Conservation (phyloP, 2,329 filamentous ascomycete genomes). For the Orbilia javanica region DNA sequence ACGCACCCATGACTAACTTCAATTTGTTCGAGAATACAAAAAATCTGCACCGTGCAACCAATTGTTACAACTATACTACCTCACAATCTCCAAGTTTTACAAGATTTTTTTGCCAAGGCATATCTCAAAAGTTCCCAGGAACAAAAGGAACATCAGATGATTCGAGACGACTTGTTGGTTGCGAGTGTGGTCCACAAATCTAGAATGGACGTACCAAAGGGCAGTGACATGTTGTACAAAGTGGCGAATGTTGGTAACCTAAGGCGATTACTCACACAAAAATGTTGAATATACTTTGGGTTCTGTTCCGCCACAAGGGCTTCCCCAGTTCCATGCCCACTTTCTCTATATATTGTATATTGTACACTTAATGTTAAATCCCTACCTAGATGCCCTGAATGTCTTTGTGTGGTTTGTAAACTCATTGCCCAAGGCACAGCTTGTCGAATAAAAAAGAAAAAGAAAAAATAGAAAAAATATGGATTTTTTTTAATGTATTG, state of each 20-base stretch:
- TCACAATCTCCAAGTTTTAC: background rate
- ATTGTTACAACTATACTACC: background rate
- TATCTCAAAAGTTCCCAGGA: background rate
- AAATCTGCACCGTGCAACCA: slow-evolving; percentile 21
- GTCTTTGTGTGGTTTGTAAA: no score
- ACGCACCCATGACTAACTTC: no score
- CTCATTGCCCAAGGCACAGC: no score
- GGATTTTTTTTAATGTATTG: no score
- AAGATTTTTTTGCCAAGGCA: background rate
- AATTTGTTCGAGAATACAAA: background rate
- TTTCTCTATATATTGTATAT: no score
- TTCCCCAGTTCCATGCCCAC: no score
- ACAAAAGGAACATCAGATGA: background rate
- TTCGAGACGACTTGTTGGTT: slow-evolving; percentile 7
- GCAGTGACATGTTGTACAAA: background rate
- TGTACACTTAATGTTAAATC: no score
- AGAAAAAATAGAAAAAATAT: no score
- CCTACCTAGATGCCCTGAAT: no score
- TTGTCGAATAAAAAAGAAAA: no score
- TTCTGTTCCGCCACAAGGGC: no score
- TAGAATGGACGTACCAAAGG: background rate
- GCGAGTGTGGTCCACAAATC: background rate
- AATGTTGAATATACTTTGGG: no score
- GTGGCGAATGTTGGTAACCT: background rate
- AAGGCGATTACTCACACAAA: background rate